Conservation (phyloP, 345 rosid species). For the Eucalyptus curtisii region DNA sequence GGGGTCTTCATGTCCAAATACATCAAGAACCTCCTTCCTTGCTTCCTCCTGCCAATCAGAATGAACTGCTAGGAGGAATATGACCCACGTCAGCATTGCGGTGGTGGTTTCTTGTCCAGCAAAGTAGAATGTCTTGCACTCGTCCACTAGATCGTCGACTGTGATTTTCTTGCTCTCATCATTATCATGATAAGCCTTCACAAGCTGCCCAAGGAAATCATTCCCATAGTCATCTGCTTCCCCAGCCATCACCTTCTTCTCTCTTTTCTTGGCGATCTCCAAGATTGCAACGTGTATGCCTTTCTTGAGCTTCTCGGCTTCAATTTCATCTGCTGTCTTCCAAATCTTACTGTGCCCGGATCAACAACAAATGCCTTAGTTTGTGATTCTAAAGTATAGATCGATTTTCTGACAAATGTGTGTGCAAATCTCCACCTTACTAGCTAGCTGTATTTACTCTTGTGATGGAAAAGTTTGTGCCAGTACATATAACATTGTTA, state of each 20-base stretch:
- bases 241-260: background rate
- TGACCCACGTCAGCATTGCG: constrained; percentile 11
- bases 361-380: background rate
- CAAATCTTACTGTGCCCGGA: background rate
- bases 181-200: background rate
- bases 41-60: constrained; percentile 21
- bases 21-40: constrained; percentile 3
- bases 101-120: background rate
- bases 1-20: background rate
- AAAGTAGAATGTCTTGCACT: background rate
- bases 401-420: background rate
- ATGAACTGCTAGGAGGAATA: constrained; percentile 9
- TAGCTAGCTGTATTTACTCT: background rate
- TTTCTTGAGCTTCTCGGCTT: background rate
- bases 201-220: background rate
- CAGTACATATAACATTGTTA: background rate
- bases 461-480: background rate
- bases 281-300: background rate
- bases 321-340: background rate
- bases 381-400: background rate
- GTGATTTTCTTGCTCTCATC: background rate
- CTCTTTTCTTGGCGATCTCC: background rate
- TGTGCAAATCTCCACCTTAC: background rate
- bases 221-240: background rate
- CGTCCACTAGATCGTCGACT: background rate